phyloP scores from a whole-genome alignment of 2,329 filamentous ascomycete genomes.

The Penicillium brevicompactum region DNA sequence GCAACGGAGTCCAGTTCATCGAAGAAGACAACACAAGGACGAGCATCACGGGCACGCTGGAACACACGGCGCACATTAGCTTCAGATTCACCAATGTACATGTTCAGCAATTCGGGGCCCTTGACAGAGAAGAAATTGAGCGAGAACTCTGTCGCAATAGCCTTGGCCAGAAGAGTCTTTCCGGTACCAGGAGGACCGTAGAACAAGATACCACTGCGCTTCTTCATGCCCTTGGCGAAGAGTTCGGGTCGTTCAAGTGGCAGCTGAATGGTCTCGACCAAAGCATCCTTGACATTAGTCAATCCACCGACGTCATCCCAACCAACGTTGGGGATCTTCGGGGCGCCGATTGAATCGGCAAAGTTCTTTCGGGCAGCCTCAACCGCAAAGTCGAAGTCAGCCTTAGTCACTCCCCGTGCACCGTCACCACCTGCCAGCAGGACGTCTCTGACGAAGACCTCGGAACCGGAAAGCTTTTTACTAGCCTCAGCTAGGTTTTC shows the following conservation, averaged over 20 bases:
- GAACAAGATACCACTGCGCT: constrained; percentile 96
- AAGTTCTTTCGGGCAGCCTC: constrained; percentile 97
- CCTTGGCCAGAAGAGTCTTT: constrained; percentile 99
- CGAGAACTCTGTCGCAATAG: constrained; percentile 97
- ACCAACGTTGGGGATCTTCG: constrained; percentile 94
- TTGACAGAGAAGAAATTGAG: constrained; percentile 99
- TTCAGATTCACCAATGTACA: constrained; percentile 99
- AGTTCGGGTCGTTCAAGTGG: constrained; percentile 89
- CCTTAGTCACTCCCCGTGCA: constrained; percentile 74
- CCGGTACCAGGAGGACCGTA: constrained; percentile 98
- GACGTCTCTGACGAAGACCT: constrained; percentile 76
- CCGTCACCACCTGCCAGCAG: constrained; percentile 81
- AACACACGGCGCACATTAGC: constrained; percentile 99
- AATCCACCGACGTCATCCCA: constrained; percentile 97
- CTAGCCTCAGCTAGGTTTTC: constrained; percentile 64
- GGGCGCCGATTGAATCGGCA: constrained; percentile 92
- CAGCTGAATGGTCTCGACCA: constrained; percentile 93
- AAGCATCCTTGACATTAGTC: constrained; percentile 92
- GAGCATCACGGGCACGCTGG: constrained; percentile 96
- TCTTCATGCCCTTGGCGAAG: constrained; percentile 97
- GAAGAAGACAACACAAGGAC: constrained; percentile 97
- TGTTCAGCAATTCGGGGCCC: constrained; percentile 94
- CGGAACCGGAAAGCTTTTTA: constrained; percentile 26
- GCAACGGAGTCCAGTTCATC: constrained; percentile 97
- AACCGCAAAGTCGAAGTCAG: constrained; percentile 89